phyloP scores from a whole-genome alignment of 352 stramenopile genomes.

The Globisporangium radiosum region DNA sequence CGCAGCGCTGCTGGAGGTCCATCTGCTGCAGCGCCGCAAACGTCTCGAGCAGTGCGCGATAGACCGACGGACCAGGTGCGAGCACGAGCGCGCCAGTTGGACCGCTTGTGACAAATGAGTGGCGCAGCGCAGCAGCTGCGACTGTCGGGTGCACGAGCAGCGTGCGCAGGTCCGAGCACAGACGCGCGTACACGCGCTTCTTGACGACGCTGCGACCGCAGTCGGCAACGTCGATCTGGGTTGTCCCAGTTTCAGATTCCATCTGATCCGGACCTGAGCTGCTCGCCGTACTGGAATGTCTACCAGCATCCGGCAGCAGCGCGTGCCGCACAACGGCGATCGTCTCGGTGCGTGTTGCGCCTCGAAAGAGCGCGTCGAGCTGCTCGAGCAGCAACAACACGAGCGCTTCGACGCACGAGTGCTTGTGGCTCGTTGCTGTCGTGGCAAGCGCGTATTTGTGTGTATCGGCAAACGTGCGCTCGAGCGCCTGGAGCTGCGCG shows the following conservation, averaged over 20 bases:
- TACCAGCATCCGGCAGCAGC: too few relatives aligned
- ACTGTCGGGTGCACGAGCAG: conserved; percentile 65
- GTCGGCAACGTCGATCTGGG: conserved; percentile 25
- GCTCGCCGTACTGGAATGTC: too few relatives aligned
- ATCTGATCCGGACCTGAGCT: too few relatives aligned
- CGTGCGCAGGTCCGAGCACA: conserved; percentile 78
- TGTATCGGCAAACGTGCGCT: conserved; percentile 26
- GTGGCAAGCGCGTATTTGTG: background rate
- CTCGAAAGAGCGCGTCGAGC: conserved; percentile 55
- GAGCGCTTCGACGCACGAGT: conserved; percentile 53
- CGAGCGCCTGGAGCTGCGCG: conserved; percentile 62
- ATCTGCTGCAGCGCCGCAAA: conserved; percentile 73
- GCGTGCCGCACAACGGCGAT: conserved; percentile 4
- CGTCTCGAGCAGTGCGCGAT: conserved; percentile 44
- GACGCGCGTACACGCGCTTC: conserved; percentile 65
- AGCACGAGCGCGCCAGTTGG: conserved; percentile 27
- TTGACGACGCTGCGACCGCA: conserved; percentile 68
- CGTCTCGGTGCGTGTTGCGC: conserved; percentile 49
- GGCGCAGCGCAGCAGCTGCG: conserved; percentile 45
- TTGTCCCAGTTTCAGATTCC: too few relatives aligned
- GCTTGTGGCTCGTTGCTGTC: background rate
- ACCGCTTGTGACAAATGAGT: conserved; percentile 50
- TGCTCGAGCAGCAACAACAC: conserved; percentile 65
- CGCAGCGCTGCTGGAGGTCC: conserved; percentile 68
- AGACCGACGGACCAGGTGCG: conserved; percentile 40